Base-by-base conservation (phyloP, 2,329 filamentous ascomycete species). In the Aspergillus ustus region DNA sequence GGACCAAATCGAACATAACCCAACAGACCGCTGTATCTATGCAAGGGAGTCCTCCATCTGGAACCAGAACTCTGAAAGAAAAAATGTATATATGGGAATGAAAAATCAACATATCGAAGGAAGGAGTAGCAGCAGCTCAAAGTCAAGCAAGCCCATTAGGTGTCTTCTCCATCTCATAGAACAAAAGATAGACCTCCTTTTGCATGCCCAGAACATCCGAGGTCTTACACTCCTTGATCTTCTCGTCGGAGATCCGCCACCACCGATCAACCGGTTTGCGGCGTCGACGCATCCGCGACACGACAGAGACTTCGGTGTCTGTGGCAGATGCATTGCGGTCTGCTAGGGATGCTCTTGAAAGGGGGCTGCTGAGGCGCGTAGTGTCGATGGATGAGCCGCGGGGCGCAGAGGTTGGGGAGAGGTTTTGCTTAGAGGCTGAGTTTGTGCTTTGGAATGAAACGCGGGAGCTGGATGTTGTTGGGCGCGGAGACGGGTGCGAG, bases 201-300 rank as follows among this genome's bases (percentile, higher is more conserved):
- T 97, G 93, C 93, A 97, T 97, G 7, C 88, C 87, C 61, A 99
- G 77, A 7, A 99, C 92, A 69, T 99, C 95, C 58, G 85, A 87
- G 6, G 93, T 98, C 81, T 93, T 97, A 67, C 92, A 90, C 78
- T 98, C 94, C 73, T 94, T 95, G 70, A 98, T 87, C 78, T 96
- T 97, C 67, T 99, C 95, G 75, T 99, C 95, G 67, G 93, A 97
- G 67, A 99, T 96, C 40, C 95, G 88, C 95, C 95, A 99, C 95
- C 95, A 99, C 45, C 90, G 88, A 72, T 96, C 90, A 49, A 84
- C 85, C 13, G 81, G 77, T 71, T 86, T 88, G 67, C 84, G 86
- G 63, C 85, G 87, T 68, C 86, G 88, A 65, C 81, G 85, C 40
- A 83, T 75, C 57, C 80, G 82, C 11, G 74, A 67, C n/a, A 64